These are phyloP conservation scores for Pelargonium nanum DNA, from an alignment of 345 rosid species.

Conservation along the genomic window DNA sequence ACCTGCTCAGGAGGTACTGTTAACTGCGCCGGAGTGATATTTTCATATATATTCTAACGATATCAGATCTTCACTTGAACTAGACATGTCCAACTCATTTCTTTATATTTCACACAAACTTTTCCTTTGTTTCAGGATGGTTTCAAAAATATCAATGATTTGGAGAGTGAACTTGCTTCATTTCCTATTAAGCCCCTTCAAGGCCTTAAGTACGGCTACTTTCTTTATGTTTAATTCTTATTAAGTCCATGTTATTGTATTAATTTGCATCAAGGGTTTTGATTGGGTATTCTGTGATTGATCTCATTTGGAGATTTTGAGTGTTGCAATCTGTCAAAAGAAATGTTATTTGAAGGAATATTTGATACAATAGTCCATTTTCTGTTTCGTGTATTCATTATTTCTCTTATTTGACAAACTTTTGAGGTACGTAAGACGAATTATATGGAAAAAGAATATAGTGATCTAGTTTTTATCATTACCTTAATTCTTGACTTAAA, in stretches of 20 bases:
- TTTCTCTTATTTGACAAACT: neutral
- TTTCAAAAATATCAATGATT: constrained; percentile 45
- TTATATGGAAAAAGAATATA: neutral
- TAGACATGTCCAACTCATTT: constrained; percentile 7
- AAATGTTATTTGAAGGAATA: neutral
- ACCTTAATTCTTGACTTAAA: too few species aligned
- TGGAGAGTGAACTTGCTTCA: constrained; percentile 66
- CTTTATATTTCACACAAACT: constrained; percentile 11
- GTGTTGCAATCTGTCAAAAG: too few species aligned
- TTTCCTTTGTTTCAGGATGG: constrained; percentile 51
- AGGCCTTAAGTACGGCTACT: constrained; percentile 52
- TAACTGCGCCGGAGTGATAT: neutral
- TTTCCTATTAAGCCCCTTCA: constrained; percentile 83
- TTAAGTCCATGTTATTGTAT: neutral
- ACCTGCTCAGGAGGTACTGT: constrained; percentile 51
- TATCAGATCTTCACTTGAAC: constrained; percentile 1
- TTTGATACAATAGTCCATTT: neutral
- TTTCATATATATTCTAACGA: neutral
- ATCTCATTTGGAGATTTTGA: too few species aligned
- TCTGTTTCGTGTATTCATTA: neutral
- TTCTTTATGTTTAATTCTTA: constrained; percentile 3
- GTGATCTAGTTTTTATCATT: neutral
- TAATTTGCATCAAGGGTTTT: neutral
- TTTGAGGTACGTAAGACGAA: neutral
- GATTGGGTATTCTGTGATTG: neutral